Conservation (phyloP, 805 yeast genomes). For the Saturnispora hagleri region DNA sequence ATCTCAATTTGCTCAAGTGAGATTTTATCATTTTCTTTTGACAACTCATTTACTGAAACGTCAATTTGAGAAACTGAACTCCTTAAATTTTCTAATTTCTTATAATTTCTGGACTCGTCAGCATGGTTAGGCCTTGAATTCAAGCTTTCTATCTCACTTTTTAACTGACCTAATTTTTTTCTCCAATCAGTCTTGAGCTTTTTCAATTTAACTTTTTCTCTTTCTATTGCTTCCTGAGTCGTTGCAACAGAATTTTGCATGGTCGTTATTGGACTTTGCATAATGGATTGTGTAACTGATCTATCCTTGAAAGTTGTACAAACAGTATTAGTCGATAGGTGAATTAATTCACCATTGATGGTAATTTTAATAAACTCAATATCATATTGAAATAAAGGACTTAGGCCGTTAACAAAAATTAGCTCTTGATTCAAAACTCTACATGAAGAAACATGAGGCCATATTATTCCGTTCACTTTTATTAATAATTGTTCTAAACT, state of each 20-base stretch:
- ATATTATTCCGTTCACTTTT: constrained; percentile 55
- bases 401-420: constrained; percentile 54
- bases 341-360: constrained; percentile 22
- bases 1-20: constrained; percentile 31
- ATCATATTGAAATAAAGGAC: constrained; percentile 57
- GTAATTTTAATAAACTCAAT: constrained; percentile 36
- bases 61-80: constrained; percentile 35
- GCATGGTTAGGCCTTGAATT: constrained; percentile 38
- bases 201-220: constrained; percentile 49
- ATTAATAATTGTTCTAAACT: constrained; percentile 34
- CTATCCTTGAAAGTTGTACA: constrained; percentile 28
- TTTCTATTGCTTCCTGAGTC: constrained; percentile 48
- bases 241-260: constrained; percentile 57
- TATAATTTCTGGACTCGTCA: constrained; percentile 48
- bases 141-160: constrained; percentile 48
- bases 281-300: constrained; percentile 27
- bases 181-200: constrained; percentile 49
- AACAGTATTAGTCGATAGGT: constrained; percentile 26
- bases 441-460: constrained; percentile 58
- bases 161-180: constrained; percentile 40
- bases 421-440: constrained; percentile 37
- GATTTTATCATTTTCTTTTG: constrained; percentile 28
- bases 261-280: constrained; percentile 49
- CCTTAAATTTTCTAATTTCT: constrained; percentile 43
- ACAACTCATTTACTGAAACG: constrained; percentile 27